Percentiles rank a stretch among this genome's conserved stretches.
Conservation (phyloP, 305 asterid genomes). For the Fraxinus nigra region DNA sequence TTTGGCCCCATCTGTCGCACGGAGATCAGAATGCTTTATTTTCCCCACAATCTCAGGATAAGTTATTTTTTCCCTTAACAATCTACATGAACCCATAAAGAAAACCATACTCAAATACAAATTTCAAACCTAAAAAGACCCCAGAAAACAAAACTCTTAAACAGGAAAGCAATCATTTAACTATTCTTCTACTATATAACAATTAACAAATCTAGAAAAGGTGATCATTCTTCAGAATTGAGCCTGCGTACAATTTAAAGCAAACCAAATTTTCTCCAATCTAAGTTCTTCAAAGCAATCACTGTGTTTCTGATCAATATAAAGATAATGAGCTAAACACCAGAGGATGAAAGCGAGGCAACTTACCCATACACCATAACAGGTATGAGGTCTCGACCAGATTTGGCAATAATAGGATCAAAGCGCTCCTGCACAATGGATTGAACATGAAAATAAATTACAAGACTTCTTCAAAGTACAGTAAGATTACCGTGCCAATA, state of each 20-base stretch:
- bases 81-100: not conserved
- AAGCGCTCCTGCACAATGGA: slow-evolving; percentile 77
- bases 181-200: not conserved
- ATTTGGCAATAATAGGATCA: slow-evolving; percentile 91
- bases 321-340: not conserved
- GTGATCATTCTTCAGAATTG: not conserved
- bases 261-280: not conserved
- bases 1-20: not conserved
- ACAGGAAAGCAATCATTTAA: not conserved
- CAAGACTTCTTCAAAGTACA: not conserved
- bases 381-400: slow-evolving; percentile 98
- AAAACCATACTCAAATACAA: not conserved
- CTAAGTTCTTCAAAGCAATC: not conserved
- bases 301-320: not conserved
- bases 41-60: not conserved
- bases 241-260: not conserved
- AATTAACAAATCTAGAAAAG: not conserved
- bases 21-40: not conserved
- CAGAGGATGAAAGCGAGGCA: slow-evolving; percentile 2
- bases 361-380: slow-evolving; percentile 99
- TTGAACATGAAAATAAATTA: slow-evolving; percentile 13
- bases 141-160: not conserved
- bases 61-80: not conserved
- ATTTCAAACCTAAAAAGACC: not conserved
- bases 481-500: not conserved